Base-by-base conservation (phyloP, 176 grass and related monocot species). In the Triticum turgidum region DNA sequence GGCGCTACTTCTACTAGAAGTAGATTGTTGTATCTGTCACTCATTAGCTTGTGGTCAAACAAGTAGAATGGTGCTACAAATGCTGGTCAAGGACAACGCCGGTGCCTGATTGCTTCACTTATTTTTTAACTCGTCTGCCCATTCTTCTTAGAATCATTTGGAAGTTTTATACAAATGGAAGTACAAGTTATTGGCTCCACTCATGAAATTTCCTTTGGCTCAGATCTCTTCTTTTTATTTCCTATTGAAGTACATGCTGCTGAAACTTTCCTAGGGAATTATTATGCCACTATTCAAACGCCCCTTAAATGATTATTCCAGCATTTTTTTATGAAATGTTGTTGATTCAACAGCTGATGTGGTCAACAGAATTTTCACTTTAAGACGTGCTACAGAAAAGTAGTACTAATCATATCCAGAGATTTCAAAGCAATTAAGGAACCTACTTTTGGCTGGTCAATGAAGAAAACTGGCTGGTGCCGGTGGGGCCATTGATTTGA, bases 31-130 rank as follows among this genome's bases (percentile, higher is more conserved):
- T 59, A 59, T 21, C 56, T 39, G 34, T 30, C 38, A 49, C 61
- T 67, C 63, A 67, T 33, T 66, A 81, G 42, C 42, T 68, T 68
- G 56, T 81, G 42, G 42, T 81, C 63, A 68, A 33, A 68, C 22
- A 18, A 21, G 9, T 49, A 66, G 14, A 32, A 51, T 20, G 5
- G 6, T 68, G 7, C 30, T 37, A 32, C 9, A 32, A 29, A 76
- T 52, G 13, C 2, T 54, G 14, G 22, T 17, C 22, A 30, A 45
- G 73, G 73, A 52, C 27, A 25, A 52, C 9, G 24, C 14, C 12
- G 14, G 12, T 76, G 73, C 72, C 72, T 75, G 65, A 67, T 67
- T 1, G 15, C 3, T 9, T 15, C 12, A 67, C 5, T 33, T 15
- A 4, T 27, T 47, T 27, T 75, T 75, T 45, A 17, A 21, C 18